Evolutionary conservation across 2,329 filamentous ascomycete genomes (phyloP), one percentile per base, ranked within the genome.

Genomic region (Metarhizium brunneum): DNA sequence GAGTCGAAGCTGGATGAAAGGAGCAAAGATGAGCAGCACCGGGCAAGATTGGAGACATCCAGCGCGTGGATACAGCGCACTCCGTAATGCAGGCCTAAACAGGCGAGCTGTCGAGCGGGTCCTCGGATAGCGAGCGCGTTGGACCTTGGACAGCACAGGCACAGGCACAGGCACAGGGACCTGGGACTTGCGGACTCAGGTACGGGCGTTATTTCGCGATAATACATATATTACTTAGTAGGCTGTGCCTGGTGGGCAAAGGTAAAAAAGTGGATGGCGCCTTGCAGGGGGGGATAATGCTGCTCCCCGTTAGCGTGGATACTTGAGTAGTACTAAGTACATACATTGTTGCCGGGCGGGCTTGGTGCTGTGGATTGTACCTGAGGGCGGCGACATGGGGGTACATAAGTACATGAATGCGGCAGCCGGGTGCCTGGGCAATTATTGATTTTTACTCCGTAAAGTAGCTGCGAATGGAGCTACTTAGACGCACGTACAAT

Each of bases 11-110:
- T 51, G 52, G 59, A 57, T 61, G 56, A 58, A 60, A 60, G 53
- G 54, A 58, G 59, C 20, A 61, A 60, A 57, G 58, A 59, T 59
- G 56, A 43, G 56, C 57, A 56, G 25, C 18, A n/a, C 8, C 51
- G 51, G 53, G 51, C 47, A 50, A 47, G 50, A 56, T 6, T 50
- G 38, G 38, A 43, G 40, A 30, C 43, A 14, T 11, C 8, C 54
- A 2, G 40, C 14, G 35, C 32, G 42, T 48, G 52, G 20, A 53
- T 32, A 13, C 25, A 25, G 25, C 25, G 25, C 4, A 25, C 25
- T 25, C 25, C 25, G 25, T 25, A 25, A 11, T 35, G 32, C 7
- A 35, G 6, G 32, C 7, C 7, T 8, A 35, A 35, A 35, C 32
- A 11, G 32, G 32, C 7, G 32, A 35, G 7, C 32, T 35, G 32